Evolutionary conservation across 305 asterid genomes (phyloP), one percentile per base, ranked within the genome.

Genomic region (Fraxinus paxiana): DNA sequence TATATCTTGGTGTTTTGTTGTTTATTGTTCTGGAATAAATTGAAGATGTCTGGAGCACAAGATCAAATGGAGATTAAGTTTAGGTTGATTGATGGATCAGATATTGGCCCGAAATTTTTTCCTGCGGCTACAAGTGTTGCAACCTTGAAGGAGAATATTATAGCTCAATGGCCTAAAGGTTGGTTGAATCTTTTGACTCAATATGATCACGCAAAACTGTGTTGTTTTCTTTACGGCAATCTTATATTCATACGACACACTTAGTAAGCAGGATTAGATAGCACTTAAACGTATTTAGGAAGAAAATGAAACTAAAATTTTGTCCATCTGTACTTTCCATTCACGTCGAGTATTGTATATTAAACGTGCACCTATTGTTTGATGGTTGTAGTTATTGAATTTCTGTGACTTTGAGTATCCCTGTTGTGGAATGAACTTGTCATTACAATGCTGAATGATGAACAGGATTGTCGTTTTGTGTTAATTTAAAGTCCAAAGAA

Each of bases 81-180:
- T 84, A 87, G 98, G 88, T 81, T 95, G 94, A 89, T 85, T 71
- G 99, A 95, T 90, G 99, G 99, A 85, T 80, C 98, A 13, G 99
- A 95, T 75, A 93, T 95, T 8, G 99, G 99, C 67, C 99, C 99
- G 1, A 92, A 88, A 83, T 81, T 79, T 74, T 95, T 85, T 35
- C 88, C 97, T 4, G 82, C 82, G 33, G 93, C 97, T 46, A 87
- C 97, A 35, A 93, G 88, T 81, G 95, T 93, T 12, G 89, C 92
- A 41, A 90, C 91, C 77, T 90, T 95, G 92, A 95, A 95, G 90
- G 99, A 91, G 89, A 88, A 89, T 88, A 85, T 95, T 81, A 88
- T 93, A 65, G 87, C 96, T 85, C 97, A 90, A 84, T 95, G 98
- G 99, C 99, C 99, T 79, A 93, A 90, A 91, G 97, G 98, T 91